Base-by-base conservation (phyloP, 2,329 filamentous ascomycete species). In the Aspergillus bombycis region DNA sequence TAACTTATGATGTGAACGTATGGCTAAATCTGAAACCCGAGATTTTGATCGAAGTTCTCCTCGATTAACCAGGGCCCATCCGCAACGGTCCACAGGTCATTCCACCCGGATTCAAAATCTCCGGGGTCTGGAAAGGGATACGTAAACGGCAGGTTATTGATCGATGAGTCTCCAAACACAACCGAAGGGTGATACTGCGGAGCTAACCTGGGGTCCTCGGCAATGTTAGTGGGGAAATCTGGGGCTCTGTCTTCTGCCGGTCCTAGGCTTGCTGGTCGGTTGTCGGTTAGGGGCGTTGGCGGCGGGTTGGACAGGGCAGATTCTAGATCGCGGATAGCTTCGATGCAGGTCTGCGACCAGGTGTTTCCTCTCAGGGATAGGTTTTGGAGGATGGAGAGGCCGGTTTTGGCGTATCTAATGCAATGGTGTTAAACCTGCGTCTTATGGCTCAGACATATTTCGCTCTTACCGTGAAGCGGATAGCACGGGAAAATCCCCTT, bases 291-390 rank as follows among this genome's bases (percentile, higher is more conserved):
- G 16, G 53, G 26, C 23, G n/a, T 23, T 16, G 46, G n/a, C 28
- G 19, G 34, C 21, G 32, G 26, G 7, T 67, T 58, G 21, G 57
- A 56, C 19, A 77, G 68, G 26, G 70, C 74, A n/a, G 71, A 71
- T 34, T 73, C 72, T 60, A 79, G 69, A 46, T 77, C 74, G 58
- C 67, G 70, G 46, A 79, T 75, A 19, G 76, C 77, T 32, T 76
- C 71, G n/a, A 78, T 76, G 58, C 77, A 80, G 23, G 77, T 77
- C 45, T 75, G 72, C 8, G 78, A 76, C 78, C 78, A 80, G 60
- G 74, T 72, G 52, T 68, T 77, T 8, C 75, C 77, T 54, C 77
- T 70, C 7, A 73, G 57, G 8, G 74, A 69, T 19, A 80, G 67
- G 46, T 74, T 72, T 41, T 77, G 68, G 12, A 80, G 68, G 19